Evolutionary conservation across 2,329 filamentous ascomycete species (phyloP), one percentile per base, ranked within the genome.

Genomic region (Trichophaea hybrida): DNA sequence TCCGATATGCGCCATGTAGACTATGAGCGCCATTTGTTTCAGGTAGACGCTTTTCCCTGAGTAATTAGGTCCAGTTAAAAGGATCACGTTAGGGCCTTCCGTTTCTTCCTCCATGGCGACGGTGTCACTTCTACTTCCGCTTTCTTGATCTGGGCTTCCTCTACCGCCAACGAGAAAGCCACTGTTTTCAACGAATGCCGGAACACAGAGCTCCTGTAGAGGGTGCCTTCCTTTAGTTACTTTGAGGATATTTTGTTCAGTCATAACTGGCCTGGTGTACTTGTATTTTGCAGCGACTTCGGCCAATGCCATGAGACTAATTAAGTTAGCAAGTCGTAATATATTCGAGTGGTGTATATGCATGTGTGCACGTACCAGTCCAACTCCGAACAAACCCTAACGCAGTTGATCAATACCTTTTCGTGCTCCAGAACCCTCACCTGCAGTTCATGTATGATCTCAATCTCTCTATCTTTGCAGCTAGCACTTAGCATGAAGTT

Each of bases 21-120:
- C 83, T 60, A 95, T 93, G 54, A 96, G 75, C 4, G 90, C 93
- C 35, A 88, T 81, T 71, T 98, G 91, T 71, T 94, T 98, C 69
- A 97, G 78, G 71, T 95, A 97, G 0, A 97, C 81, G 67, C 89
- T 97, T 72, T 98, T 98, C 0, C 93, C 93, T 0, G 93, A 97
- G 70, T 93, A 94, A 67, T 98, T 98, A 4, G 93, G 90, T 0
- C 93, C 93, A 0, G 93, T 97, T 68, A 98, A 72, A 5, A 96
- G 74, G 10, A 96, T 71, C 73, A 88, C 84, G 64, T 80, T 88
- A 10, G 86, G 82, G 2, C 69, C 70, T 61, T 15, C 56, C 57
- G 6, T 31, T 15, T 52, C 59, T 35, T 43, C 35, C 24, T 40
- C 40, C 10, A 59, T 57, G 17, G 62, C 66, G 2, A 68, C 63